Evolutionary conservation across 768 basidiomycete species (phyloP), one percentile per base, ranked within the genome.

Genomic region (Trametes punicea): DNA sequence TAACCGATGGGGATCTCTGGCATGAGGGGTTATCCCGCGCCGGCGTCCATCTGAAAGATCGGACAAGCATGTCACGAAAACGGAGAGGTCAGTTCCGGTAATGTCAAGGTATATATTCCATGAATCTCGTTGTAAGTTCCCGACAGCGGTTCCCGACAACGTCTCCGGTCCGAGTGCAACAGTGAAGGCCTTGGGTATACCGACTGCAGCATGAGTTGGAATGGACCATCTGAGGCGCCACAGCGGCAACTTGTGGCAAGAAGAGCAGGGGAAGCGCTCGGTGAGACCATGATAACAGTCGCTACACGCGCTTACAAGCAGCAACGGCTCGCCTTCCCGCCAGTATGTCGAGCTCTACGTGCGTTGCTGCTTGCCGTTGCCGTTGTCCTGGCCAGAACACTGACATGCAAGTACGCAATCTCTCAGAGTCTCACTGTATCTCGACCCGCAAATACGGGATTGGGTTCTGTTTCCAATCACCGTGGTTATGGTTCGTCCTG

Each of bases 391-490:
- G 26, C n/a, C 40, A 23, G 23, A n/a, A 2, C 15, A 25, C 8
- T 27, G 2, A 47, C 15, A 15, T 21, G 45, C 27, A 50, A 11
- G 26, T 41, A 38, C 26, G 25, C 33, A 13, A 2, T 18, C 13
- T 3, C n/a, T 15, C 61, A 78, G 77, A 62, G 69, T 73, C 26
- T 80, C 82, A 20, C 69, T 87, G 26, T 87, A 93, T 73, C 85
- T 98, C 45, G 94, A 98, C 75, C 95, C 94, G 39, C 91, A 94
- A 73, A 98, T 98, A 70, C 84, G 94, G 64, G 93, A 90, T 68
- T 91, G 88, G 89, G 86, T 98, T 40, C 74, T 98, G 56, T 93
- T 98, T 74, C 95, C 95, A 50, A 97, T 98, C 73, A 98, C 94
- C 48, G 77, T 97, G 59, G 93, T 98, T 69, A 97, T 97, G 94